Evolutionary conservation across 2,329 filamentous ascomycete species (phyloP).

Genomic region (Cercospora sp.): DNA sequence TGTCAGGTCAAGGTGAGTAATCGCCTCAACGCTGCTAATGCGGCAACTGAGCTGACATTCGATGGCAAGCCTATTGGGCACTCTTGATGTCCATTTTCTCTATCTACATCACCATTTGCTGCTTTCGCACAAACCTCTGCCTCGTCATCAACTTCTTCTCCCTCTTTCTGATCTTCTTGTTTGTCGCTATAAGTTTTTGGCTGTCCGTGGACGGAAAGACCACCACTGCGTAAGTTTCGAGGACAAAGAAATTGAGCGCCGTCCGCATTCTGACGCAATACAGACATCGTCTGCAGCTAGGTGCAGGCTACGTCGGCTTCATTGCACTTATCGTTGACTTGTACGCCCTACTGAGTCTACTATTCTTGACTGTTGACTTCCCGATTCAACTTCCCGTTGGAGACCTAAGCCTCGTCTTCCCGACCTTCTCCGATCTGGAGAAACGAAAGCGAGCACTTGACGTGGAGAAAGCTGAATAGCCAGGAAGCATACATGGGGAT

Average conservation of each 20-base stretch:
- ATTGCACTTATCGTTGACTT: not conserved
- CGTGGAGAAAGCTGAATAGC: not conserved
- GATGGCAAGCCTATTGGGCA: not conserved
- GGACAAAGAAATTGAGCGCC: rapidly evolving
- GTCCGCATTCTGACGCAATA: not conserved
- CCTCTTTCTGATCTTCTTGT: not conserved
- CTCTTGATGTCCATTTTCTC: slow-evolving; percentile 1
- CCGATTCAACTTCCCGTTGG: not conserved
- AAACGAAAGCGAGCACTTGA: not conserved
- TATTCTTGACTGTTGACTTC: not conserved
- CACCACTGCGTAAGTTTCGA: not conserved
- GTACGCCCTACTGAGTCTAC: not conserved
- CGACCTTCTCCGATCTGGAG: not conserved
- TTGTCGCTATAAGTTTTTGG: not conserved
- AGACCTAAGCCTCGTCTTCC: not conserved
- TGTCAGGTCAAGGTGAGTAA: not conserved
- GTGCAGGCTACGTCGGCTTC: not conserved
- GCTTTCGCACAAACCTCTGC: not conserved
- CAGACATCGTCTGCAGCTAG: not conserved
- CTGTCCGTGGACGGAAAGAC: not conserved
- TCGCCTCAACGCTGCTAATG: too few species aligned
- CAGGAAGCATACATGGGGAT: not conserved
- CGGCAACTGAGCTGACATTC: not conserved
- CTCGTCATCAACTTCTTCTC: not conserved
- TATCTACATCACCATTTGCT: not conserved